These are phyloP conservation scores for Sarcomyxa edulis DNA, from an alignment of 768 basidiomycete species.

Conservation along the genomic window DNA sequence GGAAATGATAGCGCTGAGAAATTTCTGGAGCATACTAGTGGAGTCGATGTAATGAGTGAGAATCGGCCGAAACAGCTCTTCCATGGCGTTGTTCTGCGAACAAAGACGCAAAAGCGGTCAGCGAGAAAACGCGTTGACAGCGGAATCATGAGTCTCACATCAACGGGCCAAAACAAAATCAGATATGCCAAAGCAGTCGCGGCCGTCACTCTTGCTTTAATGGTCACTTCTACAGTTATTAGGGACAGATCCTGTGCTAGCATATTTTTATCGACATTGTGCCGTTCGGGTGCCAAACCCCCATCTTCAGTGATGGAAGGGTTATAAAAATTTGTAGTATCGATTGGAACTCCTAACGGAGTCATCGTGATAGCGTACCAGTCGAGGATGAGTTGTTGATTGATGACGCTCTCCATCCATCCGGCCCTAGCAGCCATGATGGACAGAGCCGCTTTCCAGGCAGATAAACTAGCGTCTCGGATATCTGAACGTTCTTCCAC, in stretches of 20 bases:
- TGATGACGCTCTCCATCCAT: slow-evolving; percentile 47
- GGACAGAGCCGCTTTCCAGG: slow-evolving; percentile 70
- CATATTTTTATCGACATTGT: slow-evolving; percentile 97
- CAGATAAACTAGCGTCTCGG: slow-evolving; percentile 60
- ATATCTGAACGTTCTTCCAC: slow-evolving; percentile 88
- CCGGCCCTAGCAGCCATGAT: slow-evolving; percentile 42
- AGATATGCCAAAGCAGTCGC: slow-evolving; percentile 74
- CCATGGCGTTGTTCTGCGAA: slow-evolving; percentile 33
- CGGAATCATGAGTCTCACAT: slow-evolving; percentile 32
- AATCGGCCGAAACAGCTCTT: slow-evolving; percentile 69
- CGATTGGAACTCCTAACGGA: slow-evolving; percentile 77
- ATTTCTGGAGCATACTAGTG: slow-evolving; percentile 86
- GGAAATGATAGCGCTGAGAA: slow-evolving; percentile 77
- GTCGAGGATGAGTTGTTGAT: slow-evolving; percentile 59
- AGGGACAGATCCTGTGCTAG: slow-evolving; percentile 85
- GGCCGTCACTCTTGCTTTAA: slow-evolving; percentile 75
- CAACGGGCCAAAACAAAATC: slow-evolving; percentile 60
- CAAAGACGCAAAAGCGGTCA: slow-evolving; percentile 1
- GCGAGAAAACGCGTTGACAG: neutral
- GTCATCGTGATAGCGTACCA: slow-evolving; percentile 92
- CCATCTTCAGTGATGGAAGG: slow-evolving; percentile 47
- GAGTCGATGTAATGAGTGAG: slow-evolving; percentile 80
- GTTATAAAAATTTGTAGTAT: slow-evolving; percentile 63
- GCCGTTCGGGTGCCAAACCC: slow-evolving; percentile 51
- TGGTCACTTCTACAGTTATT: slow-evolving; percentile 66